Percentiles rank a stretch among this genome's conserved stretches.
Evolutionary conservation across 202 grass and related monocot species (phyloP).

Genomic region (Schoenoplectus triqueter): DNA sequence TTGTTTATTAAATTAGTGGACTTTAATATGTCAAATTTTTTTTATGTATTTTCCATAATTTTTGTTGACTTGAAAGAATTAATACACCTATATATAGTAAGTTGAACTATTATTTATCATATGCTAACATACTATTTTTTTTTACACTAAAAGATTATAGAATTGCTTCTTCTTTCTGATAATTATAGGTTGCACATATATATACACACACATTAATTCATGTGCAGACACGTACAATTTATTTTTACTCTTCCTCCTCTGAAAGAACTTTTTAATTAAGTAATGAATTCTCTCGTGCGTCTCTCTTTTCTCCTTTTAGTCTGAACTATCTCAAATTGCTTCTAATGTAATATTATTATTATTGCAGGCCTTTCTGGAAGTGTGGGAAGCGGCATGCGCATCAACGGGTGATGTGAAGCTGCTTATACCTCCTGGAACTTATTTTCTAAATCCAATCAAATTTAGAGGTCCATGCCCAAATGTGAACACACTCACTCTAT

Average conservation of each 20-base stretch:
- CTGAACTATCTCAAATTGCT: background rate
- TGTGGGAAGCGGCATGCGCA: slow-evolving; percentile 62
- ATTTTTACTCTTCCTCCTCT: too few relatives aligned
- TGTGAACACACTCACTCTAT: slow-evolving; percentile 50
- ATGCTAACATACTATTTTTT: background rate
- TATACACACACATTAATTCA: too few relatives aligned
- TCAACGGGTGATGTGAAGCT: slow-evolving; percentile 51
- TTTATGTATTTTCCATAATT: background rate
- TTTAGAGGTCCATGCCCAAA: slow-evolving; percentile 66
- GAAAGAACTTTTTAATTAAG: too few relatives aligned
- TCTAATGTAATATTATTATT: background rate
- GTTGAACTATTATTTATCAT: background rate
- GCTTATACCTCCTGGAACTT: slow-evolving; percentile 51
- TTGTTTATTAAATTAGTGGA: background rate
- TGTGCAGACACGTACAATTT: too few relatives aligned
- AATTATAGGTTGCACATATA: background rate
- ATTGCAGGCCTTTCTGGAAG: slow-evolving; percentile 57
- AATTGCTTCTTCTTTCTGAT: background rate
- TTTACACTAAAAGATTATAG: too few relatives aligned
- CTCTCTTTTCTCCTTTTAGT: background rate
- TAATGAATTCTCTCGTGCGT: background rate
- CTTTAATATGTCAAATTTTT: background rate
- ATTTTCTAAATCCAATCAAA: slow-evolving; percentile 54
- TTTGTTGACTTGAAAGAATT: background rate
- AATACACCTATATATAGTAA: background rate